Evolutionary conservation across 495 filamentous ascomycete genomes (phyloP).

Genomic region (Xylaria nigripes): DNA sequence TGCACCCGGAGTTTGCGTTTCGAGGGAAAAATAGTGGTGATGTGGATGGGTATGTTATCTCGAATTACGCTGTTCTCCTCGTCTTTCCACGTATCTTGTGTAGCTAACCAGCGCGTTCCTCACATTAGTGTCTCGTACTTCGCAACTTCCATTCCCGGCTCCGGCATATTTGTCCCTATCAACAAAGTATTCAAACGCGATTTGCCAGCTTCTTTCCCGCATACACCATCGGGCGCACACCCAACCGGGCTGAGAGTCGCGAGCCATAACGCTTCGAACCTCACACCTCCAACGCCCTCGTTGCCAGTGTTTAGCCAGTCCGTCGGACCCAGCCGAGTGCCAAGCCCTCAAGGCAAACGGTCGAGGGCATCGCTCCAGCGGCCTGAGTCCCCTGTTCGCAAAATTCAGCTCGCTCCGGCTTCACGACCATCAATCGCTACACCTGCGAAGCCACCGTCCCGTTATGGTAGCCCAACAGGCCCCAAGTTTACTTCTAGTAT

Average conservation of each 20-base stretch:
- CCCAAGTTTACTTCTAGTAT: constrained; percentile 59
- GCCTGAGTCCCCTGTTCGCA: constrained; percentile 73
- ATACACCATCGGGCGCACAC: constrained; percentile 62
- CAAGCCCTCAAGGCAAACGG: constrained; percentile 62
- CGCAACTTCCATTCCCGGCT: constrained; percentile 61
- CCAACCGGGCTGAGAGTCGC: constrained; percentile 44
- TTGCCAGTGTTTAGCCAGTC: constrained; percentile 74
- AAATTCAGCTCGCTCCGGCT: constrained; percentile 49
- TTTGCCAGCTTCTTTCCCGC: constrained; percentile 51
- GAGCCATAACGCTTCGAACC: constrained; percentile 43
- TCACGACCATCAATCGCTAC: constrained; percentile 48
- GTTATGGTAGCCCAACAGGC: constrained; percentile 59
- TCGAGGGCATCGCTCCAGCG: constrained; percentile 71
- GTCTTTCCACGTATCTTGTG: constrained; percentile 4
- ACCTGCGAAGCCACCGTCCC: constrained; percentile 36
- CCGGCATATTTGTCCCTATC: constrained; percentile 91
- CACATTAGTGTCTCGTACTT: constrained; percentile 70
- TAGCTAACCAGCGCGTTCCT: constrained; percentile 9
- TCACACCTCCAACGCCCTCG: constrained; percentile 58
- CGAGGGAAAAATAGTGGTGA: constrained; percentile 94
- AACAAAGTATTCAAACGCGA: constrained; percentile 68
- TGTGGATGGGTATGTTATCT: constrained; percentile 69
- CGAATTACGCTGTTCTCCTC: background rate
- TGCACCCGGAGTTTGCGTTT: constrained; percentile 67
- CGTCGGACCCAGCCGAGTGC: constrained; percentile 66